These are phyloP conservation scores for Botrytis tulipae DNA, from an alignment of 2,329 filamentous ascomycete genomes.

Conservation along the genomic window DNA sequence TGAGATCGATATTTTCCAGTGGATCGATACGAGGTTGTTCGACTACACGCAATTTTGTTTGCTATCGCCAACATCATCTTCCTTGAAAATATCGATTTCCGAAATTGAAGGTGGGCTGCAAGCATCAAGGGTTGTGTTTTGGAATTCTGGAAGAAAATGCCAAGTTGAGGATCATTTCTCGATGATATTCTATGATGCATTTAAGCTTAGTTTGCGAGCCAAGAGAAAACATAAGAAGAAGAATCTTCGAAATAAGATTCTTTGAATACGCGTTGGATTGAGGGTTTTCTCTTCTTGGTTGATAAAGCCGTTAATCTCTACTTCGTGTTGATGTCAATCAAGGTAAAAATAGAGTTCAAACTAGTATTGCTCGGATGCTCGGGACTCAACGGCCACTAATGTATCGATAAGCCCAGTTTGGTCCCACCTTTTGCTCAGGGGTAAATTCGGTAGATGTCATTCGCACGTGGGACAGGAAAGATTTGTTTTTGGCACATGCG, in stretches of 20 bases:
- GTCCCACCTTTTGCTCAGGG: background rate
- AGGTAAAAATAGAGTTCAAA: background rate
- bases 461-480: background rate
- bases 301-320: background rate
- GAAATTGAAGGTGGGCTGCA: constrained; percentile 1
- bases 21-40: background rate
- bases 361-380: background rate
- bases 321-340: background rate
- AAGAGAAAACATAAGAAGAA: background rate
- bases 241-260: background rate
- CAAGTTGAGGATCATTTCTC: background rate
- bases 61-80: background rate
- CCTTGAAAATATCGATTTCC: background rate
- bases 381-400: constrained; percentile 2
- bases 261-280: background rate
- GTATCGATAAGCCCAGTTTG: background rate
- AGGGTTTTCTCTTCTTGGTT: background rate
- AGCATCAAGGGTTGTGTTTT: background rate
- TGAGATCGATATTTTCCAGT: background rate
- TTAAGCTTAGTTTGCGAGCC: background rate
- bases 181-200: background rate
- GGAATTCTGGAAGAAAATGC: background rate
- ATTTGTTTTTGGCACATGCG: background rate
- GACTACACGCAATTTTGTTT: background rate
- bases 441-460: background rate